Evolutionary conservation across 2,329 filamentous ascomycete genomes (phyloP), one percentile per base, ranked within the genome.

Genomic region (Trichocomaceae sp.): DNA sequence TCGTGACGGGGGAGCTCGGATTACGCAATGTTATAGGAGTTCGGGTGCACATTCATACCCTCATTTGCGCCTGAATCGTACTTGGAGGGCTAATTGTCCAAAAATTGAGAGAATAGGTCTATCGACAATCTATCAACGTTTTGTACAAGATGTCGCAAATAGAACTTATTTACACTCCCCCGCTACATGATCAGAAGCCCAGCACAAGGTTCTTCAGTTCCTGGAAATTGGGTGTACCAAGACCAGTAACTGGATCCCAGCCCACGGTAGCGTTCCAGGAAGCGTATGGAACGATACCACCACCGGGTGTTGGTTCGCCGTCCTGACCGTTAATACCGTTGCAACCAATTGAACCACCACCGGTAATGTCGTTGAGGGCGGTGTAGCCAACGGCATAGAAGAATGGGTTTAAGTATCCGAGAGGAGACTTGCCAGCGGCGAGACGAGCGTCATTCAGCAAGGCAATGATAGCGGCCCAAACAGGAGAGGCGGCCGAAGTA

Each of bases 321-420:
- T 35, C 61, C 45, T 66, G 65, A 22, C 70, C 70, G 8, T 72
- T 65, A 42, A 63, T 57, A 15, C 64, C 66, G 26, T 64, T 59
- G 54, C 71, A 74, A 6, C 71, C 71, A 44, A 67, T 61, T 4
- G 66, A 66, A 29, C 54, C 58, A 8, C 71, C 71, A 22, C 58
- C 65, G 6, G 66, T 61, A 26, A 73, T 66, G 59, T 83, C 81
- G 0, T 69, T 80, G 17, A 83, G 68, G 0, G 71, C 79, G 57
- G 71, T 66, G 54, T 72, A 75, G 4, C 75, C 77, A 47, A 66
- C 62, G 10, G 68, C 65, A 63, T 84, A 85, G 7, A 85, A 63
- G 78, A 79, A 83, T 0, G 82, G 82, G 61, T 85, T 85, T 50
- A 85, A 58, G 70, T 81, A 84, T 0, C 82, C 82, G 39, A 84